phyloP scores from a whole-genome alignment of 1,284 basidiomycete genomes.

The Agroathelia rolfsii region DNA sequence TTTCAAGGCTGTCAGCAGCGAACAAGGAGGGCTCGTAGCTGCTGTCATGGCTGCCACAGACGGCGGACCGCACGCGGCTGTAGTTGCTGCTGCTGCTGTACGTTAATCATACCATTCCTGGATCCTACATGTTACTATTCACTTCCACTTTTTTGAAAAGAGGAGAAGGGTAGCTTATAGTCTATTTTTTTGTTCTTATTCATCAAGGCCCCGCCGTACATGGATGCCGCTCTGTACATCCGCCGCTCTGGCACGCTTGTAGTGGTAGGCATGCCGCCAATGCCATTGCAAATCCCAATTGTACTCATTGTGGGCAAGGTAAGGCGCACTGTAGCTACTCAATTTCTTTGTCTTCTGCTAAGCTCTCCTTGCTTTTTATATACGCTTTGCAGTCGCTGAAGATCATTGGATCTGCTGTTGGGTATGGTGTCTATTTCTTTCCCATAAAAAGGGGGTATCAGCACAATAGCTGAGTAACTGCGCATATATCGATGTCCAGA shows the following conservation, averaged over 20 bases:
- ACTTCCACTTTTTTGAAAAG: no score
- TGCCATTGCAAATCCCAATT: constrained; percentile 51
- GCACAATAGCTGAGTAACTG: constrained; percentile 65
- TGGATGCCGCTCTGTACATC: constrained; percentile 64
- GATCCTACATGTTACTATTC: neutral
- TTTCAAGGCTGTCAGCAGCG: no score
- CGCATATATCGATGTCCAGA: constrained; percentile 54
- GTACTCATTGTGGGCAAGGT: constrained; percentile 68
- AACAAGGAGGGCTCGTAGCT: constrained; percentile 47
- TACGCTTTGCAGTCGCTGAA: no score
- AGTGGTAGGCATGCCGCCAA: constrained; percentile 64
- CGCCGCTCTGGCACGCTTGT: constrained; percentile 58
- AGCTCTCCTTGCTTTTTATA: constrained; percentile 16
- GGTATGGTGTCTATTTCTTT: constrained; percentile 9
- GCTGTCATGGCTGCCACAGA: constrained; percentile 58
- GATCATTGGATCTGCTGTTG: no score
- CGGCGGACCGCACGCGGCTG: constrained; percentile 70
- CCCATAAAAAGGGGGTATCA: constrained; percentile 31
- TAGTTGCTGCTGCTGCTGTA: constrained; percentile 54
- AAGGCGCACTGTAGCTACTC: constrained; percentile 4
- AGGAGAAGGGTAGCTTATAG: no score
- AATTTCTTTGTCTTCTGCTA: neutral
- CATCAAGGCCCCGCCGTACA: constrained; percentile 44
- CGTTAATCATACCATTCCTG: no score
- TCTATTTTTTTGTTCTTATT: constrained; percentile 3